phyloP scores from a whole-genome alignment of 371 early-diverging fungal species.

The Apophysomyces sp. region DNA sequence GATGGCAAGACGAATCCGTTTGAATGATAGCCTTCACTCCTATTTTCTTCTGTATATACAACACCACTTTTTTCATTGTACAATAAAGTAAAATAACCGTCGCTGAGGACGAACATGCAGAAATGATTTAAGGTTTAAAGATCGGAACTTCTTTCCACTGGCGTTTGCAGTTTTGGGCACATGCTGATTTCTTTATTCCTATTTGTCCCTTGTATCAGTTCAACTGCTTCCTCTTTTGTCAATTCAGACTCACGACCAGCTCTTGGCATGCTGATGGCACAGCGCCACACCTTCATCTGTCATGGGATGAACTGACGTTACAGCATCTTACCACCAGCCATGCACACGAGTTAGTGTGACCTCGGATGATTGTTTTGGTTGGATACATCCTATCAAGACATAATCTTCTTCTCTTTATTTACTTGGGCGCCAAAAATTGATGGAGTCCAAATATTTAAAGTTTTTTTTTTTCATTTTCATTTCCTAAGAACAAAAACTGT shows the following conservation, averaged over 20 bases:
- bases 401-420: too few relatives aligned
- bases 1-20: constrained; percentile 45
- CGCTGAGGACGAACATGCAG: background rate
- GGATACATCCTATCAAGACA: too few relatives aligned
- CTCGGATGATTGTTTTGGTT: background rate
- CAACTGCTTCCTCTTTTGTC: background rate
- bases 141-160: background rate
- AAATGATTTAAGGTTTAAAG: background rate
- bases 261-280: background rate
- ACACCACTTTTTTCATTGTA: background rate
- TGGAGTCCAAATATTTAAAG: too few relatives aligned
- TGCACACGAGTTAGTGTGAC: background rate
- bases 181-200: background rate
- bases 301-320: background rate
- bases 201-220: background rate
- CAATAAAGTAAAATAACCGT: background rate
- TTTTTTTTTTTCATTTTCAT: too few relatives aligned
- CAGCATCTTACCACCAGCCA: background rate
- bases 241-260: background rate
- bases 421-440: too few relatives aligned
- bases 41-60: background rate
- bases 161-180: background rate
- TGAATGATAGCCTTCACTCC: constrained; percentile 13
- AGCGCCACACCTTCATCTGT: background rate
- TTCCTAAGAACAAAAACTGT: too few relatives aligned